A percentile compares a stretch with the other conserved stretches of the same genome.
These are phyloP conservation scores for Cyanidium caldarium DNA, from an alignment of 23 red algal genomes.

Conservation along the genomic window DNA sequence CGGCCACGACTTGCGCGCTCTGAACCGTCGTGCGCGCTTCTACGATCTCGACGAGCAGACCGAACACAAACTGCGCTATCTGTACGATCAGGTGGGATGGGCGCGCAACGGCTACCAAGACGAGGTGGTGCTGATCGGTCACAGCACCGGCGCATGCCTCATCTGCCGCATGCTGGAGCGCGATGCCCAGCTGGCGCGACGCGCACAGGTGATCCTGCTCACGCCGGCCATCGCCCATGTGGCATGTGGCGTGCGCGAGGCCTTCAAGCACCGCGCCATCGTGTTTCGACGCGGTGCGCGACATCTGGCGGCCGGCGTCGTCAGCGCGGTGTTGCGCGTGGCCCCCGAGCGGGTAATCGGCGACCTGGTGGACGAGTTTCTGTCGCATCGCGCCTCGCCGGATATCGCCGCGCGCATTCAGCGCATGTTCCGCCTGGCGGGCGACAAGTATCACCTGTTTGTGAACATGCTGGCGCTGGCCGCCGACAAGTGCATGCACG, in stretches of 20 bases:
- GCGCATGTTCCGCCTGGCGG: background rate
- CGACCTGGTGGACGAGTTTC: background rate
- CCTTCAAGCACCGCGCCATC: background rate
- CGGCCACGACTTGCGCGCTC: constrained; percentile 40
- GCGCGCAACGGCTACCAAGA: background rate
- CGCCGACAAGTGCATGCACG: background rate
- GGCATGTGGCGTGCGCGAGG: background rate
- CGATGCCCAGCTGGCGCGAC: background rate
- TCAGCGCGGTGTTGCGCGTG: background rate
- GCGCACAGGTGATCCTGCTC: background rate
- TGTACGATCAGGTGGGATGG: constrained; percentile 11
- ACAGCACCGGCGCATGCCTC: constrained; percentile 2
- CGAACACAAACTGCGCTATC: constrained; percentile 13
- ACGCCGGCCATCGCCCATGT: background rate
- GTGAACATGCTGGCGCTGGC: background rate
- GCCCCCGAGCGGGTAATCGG: background rate
- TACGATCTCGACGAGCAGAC: constrained; percentile 37
- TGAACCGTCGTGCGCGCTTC: constrained; percentile 13
- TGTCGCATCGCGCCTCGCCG: background rate
- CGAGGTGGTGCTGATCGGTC: background rate
- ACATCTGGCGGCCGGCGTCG: background rate
- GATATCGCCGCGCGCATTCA: background rate
- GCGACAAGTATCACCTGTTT: constrained; percentile 6
- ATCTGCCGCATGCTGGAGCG: background rate
- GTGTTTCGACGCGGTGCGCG: background rate